Conservation (phyloP, 176 grass and related monocot genomes). For the Chrysopogon serrulatus region DNA sequence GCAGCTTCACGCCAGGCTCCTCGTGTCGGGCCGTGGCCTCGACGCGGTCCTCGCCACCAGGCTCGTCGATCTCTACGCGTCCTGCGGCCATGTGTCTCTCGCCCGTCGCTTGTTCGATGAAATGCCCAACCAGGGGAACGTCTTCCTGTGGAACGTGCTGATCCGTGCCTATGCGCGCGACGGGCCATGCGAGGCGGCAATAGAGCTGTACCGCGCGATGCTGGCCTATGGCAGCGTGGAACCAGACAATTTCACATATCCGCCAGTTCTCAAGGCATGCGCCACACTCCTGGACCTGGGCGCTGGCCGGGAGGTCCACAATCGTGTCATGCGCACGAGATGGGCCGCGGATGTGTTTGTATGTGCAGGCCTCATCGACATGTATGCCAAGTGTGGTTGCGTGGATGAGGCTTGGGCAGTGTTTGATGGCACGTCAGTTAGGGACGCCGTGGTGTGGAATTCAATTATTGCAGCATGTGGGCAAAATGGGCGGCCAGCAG, state of each 20-base stretch:
- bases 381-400: conserved; percentile 73
- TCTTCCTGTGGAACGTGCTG: conserved; percentile 76
- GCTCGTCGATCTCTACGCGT: conserved; percentile 46
- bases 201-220: conserved; percentile 55
- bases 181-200: conserved; percentile 36
- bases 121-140: conserved; percentile 52
- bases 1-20: conserved; percentile 58
- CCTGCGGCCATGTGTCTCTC: conserved; percentile 22
- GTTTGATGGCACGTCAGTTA: conserved; percentile 37
- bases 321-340: conserved; percentile 8
- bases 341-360: conserved; percentile 58
- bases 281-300: conserved; percentile 37
- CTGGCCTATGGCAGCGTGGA: conserved; percentile 15
- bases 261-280: conserved; percentile 68
- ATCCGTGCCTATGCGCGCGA: conserved; percentile 58
- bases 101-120: conserved; percentile 59
- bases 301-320: conserved; percentile 42
- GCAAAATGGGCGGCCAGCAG: conserved; percentile 51
- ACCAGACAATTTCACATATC: conserved; percentile 69
- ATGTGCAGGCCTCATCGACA: conserved; percentile 44
- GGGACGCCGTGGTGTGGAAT: conserved; percentile 63
- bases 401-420: conserved; percentile 40
- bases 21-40: conserved; percentile 38
- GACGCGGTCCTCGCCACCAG: conserved; percentile 39
- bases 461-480: conserved; percentile 67